A percentile compares a stretch with the other conserved stretches of the same genome.
These are phyloP conservation scores for Durusdinium trenchii DNA, from an alignment of 73 alveolate genomes.

Conservation along the genomic window DNA sequence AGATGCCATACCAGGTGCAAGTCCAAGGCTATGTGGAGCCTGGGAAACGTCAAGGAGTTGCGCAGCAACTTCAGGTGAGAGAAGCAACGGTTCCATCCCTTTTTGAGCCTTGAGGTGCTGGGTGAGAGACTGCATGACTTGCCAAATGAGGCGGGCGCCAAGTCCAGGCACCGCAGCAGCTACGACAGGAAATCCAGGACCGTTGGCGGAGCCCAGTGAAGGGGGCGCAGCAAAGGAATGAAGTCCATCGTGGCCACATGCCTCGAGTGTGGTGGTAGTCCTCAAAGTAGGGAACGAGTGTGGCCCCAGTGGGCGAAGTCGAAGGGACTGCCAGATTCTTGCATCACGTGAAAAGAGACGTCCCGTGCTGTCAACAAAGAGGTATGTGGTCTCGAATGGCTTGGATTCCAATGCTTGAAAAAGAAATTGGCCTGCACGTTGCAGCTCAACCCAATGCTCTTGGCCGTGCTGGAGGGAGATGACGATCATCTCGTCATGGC, in stretches of 20 bases:
- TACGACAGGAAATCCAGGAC: no score
- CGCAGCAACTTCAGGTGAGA: background rate
- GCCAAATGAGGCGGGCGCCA: background rate
- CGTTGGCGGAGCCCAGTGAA: no score
- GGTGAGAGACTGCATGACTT: background rate
- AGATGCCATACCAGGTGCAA: background rate
- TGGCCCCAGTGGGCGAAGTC: background rate
- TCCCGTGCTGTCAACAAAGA: background rate
- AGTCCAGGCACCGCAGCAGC: no score
- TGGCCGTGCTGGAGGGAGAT: background rate
- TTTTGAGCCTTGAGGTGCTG: background rate
- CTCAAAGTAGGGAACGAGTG: background rate
- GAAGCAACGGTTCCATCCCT: background rate
- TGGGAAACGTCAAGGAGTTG: background rate
- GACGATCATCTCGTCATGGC: background rate
- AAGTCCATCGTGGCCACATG: no score
- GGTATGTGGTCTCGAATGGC: background rate
- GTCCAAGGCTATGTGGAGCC: background rate
- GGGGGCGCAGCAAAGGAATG: no score
- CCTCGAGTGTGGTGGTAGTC: background rate
- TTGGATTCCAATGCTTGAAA: background rate
- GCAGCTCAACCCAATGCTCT: background rate
- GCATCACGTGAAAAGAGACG: background rate
- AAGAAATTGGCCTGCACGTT: background rate
- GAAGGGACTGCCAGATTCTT: background rate